Base-by-base conservation (phyloP, 768 basidiomycete species). In the Trametes villosa region DNA sequence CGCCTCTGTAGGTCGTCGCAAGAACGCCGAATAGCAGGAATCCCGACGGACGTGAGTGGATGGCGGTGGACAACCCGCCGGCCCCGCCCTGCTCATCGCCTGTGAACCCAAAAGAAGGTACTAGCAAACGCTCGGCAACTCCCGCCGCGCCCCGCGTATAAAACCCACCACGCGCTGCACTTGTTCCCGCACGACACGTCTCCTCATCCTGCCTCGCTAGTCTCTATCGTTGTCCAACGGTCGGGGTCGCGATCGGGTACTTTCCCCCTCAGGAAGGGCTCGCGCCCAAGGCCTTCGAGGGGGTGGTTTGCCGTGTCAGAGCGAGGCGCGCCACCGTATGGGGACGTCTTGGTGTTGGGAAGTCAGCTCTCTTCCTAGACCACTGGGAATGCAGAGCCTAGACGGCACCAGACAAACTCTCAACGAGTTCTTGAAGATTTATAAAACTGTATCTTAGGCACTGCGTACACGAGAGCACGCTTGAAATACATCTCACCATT, bases 241-340 rank as follows among this genome's bases (percentile, higher is more conserved):
- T 66, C 65, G 59, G 63, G 65, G 68, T 59, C 33, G 64, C 62
- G 67, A 67, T 41, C 53, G 50, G 69, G 63, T 66, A 56, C 69
- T 69, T 71, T 71, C 69, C 68, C 66, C 68, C 62, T 67, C 65
- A 49, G 60, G 65, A 68, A 69, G 64, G 69, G 54, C 31, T 31
- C 30, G 50, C 52, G 66, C 64, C 59, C 67, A 49, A 70, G 69
- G 71, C 56, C 66, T 63, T 54, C 46, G 70, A 68, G 67, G 71
- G 68, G 71, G 70, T 72, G 71, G 70, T 72, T 72, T 72, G 65
- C 56, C 70, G 68, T 67, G 70, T 67, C 57, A 70, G 61, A 71
- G 55, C 30, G 46, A 69, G 60, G 58, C 58, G 57, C 55, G 57
- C 48, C 53, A 49, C 57, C 55, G 58, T 57, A 57, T 55, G 61